These are phyloP conservation scores for Mortierella sp. DNA, from an alignment of 371 early-diverging fungal species.

Conservation along the genomic window DNA sequence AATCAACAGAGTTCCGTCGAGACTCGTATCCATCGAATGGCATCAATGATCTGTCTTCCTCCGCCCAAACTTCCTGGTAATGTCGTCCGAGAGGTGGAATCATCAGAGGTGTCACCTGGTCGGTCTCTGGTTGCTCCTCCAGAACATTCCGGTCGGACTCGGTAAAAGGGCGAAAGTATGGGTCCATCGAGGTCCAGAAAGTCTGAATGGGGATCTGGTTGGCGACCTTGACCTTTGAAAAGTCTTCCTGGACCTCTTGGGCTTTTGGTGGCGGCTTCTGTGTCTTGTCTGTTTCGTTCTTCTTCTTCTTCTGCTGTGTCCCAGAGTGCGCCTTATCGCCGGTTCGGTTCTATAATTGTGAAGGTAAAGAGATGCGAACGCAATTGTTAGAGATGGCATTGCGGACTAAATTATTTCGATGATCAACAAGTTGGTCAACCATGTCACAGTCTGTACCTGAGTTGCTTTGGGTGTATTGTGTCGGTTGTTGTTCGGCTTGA, in stretches of 20 bases:
- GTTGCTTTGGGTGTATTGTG: constrained; percentile 35
- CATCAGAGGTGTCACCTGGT: constrained; percentile 76
- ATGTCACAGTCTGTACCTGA: constrained; percentile 36
- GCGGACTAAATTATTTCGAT: background rate
- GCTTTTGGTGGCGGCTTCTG: constrained; percentile 46
- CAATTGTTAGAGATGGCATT: background rate
- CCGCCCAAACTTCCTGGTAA: constrained; percentile 86
- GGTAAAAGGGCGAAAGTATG: constrained; percentile 83
- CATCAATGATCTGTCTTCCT: constrained; percentile 77
- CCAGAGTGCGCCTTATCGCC: constrained; percentile 44
- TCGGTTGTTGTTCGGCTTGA: constrained; percentile 33
- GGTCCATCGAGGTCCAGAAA: constrained; percentile 87
- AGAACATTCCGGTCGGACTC: constrained; percentile 85
- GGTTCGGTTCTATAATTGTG: constrained; percentile 23
- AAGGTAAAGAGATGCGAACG: background rate
- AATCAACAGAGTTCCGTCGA: constrained; percentile 38
- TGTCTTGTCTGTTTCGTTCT: constrained; percentile 49
- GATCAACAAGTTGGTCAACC: background rate
- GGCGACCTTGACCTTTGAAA: constrained; percentile 75
- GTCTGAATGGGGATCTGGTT: constrained; percentile 86
- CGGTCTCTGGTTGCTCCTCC: constrained; percentile 65
- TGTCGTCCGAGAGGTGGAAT: constrained; percentile 84
- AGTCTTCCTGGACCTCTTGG: constrained; percentile 68
- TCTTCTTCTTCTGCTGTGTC: constrained; percentile 55
- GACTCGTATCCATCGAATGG: constrained; percentile 62